Evolutionary conservation across 1,284 basidiomycete genomes (phyloP), one percentile per base, ranked within the genome.

Genomic region (Erythrobasidium hasegawianum): DNA sequence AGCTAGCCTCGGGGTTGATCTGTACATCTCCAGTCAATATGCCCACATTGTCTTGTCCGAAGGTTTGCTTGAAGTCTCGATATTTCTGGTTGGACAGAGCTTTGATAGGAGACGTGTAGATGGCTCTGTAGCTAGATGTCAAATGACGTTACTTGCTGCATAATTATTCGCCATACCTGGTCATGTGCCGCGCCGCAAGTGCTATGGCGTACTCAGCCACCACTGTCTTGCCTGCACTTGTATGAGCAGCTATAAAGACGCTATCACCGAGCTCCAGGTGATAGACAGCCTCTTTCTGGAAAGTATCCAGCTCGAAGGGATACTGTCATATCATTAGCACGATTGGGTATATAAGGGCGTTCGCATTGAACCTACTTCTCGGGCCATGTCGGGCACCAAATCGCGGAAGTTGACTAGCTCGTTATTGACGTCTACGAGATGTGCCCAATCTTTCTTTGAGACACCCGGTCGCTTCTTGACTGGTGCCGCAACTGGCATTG

Each of bases 201-300:
- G 94, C 90, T 71, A 98, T 97, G 2, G 96, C 96, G 77, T 98
- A 99, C 76, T 99, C 96, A 1, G 96, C 95, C 1, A 99, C 96
- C 4, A 98, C 96, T 0, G 96, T 98, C 79, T 99, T 98, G 59
- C 96, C 96, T n/a, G 96, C 96, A 33, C 91, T 95, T 1, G 96
- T 99, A 79, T 99, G 96, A 2, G 96, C 96, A 4, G 96, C 96
- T 16, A 98, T 94, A 78, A 99, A 99, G 18, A 99, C 95, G 14
- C 90, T 94, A 74, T 99, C 91, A 16, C 94, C 95, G 82, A 91
- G 88, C 77, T 99, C 96, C 13, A 99, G 83, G 76, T 95, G 93
- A 78, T 97, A 97, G 7, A 98, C 90, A 0, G 96, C 96, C 78
- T 98, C 92, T 78, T 97, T 98, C 77, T 99, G 96, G 79, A 92